These are phyloP conservation scores for Metarhizium album DNA, from an alignment of 2,329 filamentous ascomycete species.

Conservation along the genomic window DNA sequence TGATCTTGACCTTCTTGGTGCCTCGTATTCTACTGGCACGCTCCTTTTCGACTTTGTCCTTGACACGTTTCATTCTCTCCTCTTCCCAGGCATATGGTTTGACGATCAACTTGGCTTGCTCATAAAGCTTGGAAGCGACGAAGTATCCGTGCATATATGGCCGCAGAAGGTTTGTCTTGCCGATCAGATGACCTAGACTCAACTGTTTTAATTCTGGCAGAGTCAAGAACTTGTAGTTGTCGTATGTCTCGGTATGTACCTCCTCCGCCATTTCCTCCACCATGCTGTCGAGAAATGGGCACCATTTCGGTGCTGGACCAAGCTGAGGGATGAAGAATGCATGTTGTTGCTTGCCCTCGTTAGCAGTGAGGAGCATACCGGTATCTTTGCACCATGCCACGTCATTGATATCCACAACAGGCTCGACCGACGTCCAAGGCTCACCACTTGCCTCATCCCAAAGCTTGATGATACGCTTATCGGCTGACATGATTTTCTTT, in stretches of 20 bases:
- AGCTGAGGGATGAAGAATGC: constrained; percentile 91
- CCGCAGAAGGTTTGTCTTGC: constrained; percentile 77
- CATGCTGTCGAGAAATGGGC: constrained; percentile 90
- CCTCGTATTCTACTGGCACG: constrained; percentile 89
- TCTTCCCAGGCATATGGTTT: constrained; percentile 94
- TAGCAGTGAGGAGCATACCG: constrained; percentile 93
- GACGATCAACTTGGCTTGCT: constrained; percentile 83
- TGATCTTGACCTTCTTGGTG: constrained; percentile 96
- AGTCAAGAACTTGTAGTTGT: constrained; percentile 98
- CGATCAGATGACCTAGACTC: constrained; percentile 79
- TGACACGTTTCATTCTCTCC: constrained; percentile 79
- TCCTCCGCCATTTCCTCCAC: constrained; percentile 98
- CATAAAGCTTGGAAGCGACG: constrained; percentile 87
- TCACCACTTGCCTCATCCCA: constrained; percentile 78
- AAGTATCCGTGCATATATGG: constrained; percentile 99
- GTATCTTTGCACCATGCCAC: constrained; percentile 87
- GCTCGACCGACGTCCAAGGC: constrained; percentile 93
- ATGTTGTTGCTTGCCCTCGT: constrained; percentile 91
- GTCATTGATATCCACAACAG: constrained; percentile 86
- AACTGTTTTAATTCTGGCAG: constrained; percentile 74
- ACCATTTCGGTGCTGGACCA: constrained; percentile 90
- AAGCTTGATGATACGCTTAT: constrained; percentile 94
- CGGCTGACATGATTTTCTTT: constrained; percentile 81
- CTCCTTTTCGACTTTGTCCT: constrained; percentile 94
- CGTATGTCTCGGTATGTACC: constrained; percentile 71